Evolutionary conservation across 768 basidiomycete genomes (phyloP).

Genomic region (Imleria badia): DNA sequence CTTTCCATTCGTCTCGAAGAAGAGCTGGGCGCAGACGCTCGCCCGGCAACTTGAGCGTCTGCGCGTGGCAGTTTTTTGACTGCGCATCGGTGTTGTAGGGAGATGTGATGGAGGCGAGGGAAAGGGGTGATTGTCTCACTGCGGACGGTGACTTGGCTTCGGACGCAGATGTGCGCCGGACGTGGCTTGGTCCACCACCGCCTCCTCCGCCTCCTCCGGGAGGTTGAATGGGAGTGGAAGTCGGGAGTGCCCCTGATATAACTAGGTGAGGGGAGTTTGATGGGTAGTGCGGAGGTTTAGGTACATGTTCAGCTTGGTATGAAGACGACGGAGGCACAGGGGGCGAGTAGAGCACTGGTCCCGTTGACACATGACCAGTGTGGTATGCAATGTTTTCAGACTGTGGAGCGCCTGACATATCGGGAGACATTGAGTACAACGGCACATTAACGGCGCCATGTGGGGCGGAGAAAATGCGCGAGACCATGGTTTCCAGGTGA

Average conservation of each 20-base stretch:
- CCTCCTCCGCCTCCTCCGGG: slow-evolving; percentile 9
- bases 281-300: slow-evolving; percentile 28
- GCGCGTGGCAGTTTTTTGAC: slow-evolving; percentile 80
- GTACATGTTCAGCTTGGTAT: slow-evolving; percentile 25
- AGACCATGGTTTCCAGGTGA: slow-evolving; percentile 55
- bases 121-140: slow-evolving; percentile 38
- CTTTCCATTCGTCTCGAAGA: slow-evolving; percentile 31
- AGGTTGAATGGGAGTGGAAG: slow-evolving; percentile 20
- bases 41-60: slow-evolving; percentile 71
- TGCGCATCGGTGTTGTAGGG: slow-evolving; percentile 40
- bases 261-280: slow-evolving; percentile 28
- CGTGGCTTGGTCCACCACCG: slow-evolving; percentile 21
- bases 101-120: slow-evolving; percentile 41
- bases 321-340: slow-evolving; percentile 20
- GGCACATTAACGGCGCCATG: slow-evolving; percentile 29
- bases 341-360: slow-evolving; percentile 27
- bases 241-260: slow-evolving; percentile 20
- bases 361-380: slow-evolving; percentile 25
- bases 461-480: slow-evolving; percentile 35
- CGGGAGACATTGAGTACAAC: slow-evolving; percentile 30
- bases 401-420: slow-evolving; percentile 29
- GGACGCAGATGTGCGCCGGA: slow-evolving; percentile 30
- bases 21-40: slow-evolving; percentile 68
- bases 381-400: slow-evolving; percentile 30
- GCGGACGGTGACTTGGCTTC: slow-evolving; percentile 33